These are phyloP conservation scores for Musa beccarii DNA, from an alignment of 176 grass and related monocot species.

Conservation along the genomic window DNA sequence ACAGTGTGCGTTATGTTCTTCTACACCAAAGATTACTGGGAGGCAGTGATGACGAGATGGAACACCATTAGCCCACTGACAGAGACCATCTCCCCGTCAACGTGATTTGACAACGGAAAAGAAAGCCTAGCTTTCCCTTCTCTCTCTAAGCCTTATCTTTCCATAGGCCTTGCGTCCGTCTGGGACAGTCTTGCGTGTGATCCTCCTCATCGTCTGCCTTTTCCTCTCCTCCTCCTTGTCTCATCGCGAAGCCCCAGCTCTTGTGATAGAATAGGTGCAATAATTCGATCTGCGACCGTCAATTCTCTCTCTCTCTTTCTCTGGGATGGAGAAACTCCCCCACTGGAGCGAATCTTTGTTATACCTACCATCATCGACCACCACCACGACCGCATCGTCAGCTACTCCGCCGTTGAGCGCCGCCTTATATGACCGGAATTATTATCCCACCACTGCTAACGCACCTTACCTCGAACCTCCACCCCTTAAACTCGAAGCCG, in stretches of 20 bases:
- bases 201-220: no score
- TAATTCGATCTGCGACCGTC: no score
- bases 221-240: no score
- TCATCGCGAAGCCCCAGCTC: no score
- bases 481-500: not conserved
- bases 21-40: not conserved
- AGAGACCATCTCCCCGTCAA: not conserved
- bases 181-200: not conserved
- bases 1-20: no score
- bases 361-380: not conserved
- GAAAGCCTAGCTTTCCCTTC: conserved; percentile 2
- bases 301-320: not conserved
- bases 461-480: not conserved
- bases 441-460: not conserved
- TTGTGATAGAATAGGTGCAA: no score
- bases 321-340: conserved; percentile 6
- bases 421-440: not conserved
- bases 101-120: conserved; percentile 14
- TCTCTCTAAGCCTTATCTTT: not conserved
- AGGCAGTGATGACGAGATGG: not conserved
- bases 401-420: not conserved
- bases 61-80: not conserved
- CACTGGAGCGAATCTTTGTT: not conserved
- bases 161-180: not conserved
- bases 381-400: not conserved